A percentile compares a stretch with the other conserved stretches of the same genome.
Conservation (phyloP, 2,329 filamentous ascomycete species). For the Coleophoma cylindrospora region DNA sequence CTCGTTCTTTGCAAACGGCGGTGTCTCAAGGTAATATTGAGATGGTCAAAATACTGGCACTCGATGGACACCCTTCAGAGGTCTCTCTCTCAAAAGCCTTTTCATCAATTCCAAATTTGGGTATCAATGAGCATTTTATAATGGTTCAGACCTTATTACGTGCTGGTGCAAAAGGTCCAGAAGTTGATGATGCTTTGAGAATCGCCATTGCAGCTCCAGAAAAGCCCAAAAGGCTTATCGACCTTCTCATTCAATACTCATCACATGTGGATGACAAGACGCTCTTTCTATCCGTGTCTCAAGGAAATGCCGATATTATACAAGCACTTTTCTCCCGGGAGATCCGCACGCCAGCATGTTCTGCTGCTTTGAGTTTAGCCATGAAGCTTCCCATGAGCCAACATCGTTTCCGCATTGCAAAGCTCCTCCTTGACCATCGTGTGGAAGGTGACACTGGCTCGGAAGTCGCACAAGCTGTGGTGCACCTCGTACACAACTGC, state of each 20-base stretch:
- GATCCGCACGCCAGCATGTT: neutral
- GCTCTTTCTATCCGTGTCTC: conserved; percentile 5
- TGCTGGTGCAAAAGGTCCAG: conserved; percentile 10
- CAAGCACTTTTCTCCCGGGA: conserved; percentile 4
- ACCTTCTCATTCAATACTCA: conserved; percentile 8
- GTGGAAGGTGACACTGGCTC: conserved; percentile 15
- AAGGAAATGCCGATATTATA: conserved; percentile 5
- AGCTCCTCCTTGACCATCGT: conserved; percentile 39
- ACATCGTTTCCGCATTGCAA: conserved; percentile 40
- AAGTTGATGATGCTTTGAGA: conserved; percentile 8
- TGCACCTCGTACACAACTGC: conserved; percentile 35
- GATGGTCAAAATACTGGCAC: conserved; percentile 8
- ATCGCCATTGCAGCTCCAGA: neutral
- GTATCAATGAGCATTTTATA: conserved; percentile 2
- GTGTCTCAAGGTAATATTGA: conserved; percentile 7
- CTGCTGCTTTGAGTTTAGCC: conserved; percentile 37
- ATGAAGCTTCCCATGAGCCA: conserved; percentile 39
- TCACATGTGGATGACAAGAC: conserved; percentile 5
- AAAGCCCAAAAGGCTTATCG: conserved; percentile 6
- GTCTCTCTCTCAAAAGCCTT: conserved; percentile 10
- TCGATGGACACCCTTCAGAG: conserved; percentile 8
- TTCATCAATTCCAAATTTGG: conserved; percentile 6
- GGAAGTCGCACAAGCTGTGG: conserved; percentile 38
- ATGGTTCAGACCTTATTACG: conserved; percentile 9
- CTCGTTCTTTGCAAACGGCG: conserved; percentile 13